Evolutionary conservation across 2,329 filamentous ascomycete species (phyloP), one percentile per base, ranked within the genome.

Genomic region (Septoria linicola): DNA sequence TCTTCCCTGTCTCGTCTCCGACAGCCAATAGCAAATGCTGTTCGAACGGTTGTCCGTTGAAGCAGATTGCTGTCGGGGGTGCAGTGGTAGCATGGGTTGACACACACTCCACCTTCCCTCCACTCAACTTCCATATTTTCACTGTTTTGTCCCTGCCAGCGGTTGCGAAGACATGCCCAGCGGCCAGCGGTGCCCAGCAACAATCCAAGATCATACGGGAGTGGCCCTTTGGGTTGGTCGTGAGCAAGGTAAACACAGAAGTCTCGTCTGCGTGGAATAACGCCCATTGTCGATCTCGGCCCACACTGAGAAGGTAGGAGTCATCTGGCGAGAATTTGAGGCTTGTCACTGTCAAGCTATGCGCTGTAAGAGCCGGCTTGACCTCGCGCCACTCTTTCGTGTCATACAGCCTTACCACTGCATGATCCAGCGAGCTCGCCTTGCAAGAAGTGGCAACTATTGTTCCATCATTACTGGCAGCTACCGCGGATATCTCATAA

Each of bases 371-470:
- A 0, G 92, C 81, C 2, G 92, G 91, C 53, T 82, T 84, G 35
- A 96, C 75, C 72, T 99, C 90, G 14, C 89, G 86, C 93, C 93
- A 99, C 37, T 81, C 81, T 27, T 78, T 79, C 10, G 91, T 93
- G 67, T 95, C 89, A 66, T 95, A 97, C 6, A 99, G 71, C 16
- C 93, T 83, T 63, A 99, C 89, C 32, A 97, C 91, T 36, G 93
- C 93, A 67, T 99, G 93, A 68, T 96, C 93, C 50, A 92, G 78
- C 1, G 90, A 95, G 66, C 86, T 95, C 14, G 93, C 93, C 65
- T 88, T 89, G 74, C 93, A 99, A 1, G 93, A 90, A 46, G 91
- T 96, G 25, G 93, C 93, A 11, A 99, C 79, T 17, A 96, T 70
- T 3, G 71, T 75, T 10, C 87, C 86, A 62, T 90, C 84, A 64